Evolutionary conservation across 2,329 filamentous ascomycete species (phyloP).

Genomic region (Furcasterigmium furcatum): DNA sequence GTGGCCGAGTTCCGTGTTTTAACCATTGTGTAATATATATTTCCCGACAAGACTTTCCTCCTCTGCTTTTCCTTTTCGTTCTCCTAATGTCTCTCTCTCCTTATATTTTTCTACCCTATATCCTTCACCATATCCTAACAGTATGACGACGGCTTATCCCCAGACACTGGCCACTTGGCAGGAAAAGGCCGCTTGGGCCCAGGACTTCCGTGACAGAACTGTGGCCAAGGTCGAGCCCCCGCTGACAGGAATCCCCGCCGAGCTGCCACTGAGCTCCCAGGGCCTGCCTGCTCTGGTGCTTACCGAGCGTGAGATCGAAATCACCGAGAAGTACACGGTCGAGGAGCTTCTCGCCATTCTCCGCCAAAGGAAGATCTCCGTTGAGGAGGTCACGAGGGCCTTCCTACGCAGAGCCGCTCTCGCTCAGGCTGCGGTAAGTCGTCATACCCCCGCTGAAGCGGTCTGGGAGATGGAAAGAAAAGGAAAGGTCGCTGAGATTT

Average conservation of each 20-base stretch:
- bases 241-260: constrained; percentile 16
- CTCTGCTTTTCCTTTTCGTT: no score
- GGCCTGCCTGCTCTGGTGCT: constrained; percentile 20
- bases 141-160: no score
- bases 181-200: no score
- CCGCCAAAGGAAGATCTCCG: constrained; percentile 19
- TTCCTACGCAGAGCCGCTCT: constrained; percentile 47
- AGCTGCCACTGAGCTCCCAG: constrained; percentile 16
- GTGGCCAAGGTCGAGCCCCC: constrained; percentile 21
- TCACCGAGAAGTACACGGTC: constrained; percentile 29
- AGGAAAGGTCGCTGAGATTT: no score
- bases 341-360: constrained; percentile 22
- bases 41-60: no score
- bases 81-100: no score
- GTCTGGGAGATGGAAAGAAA: constrained; percentile 18
- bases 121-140: no score
- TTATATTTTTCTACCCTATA: no score
- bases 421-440: constrained; percentile 23
- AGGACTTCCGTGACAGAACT: constrained; percentile 15
- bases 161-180: no score
- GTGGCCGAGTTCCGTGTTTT: no score
- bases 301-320: constrained; percentile 26
- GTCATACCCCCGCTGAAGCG: constrained; percentile 29
- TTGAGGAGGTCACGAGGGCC: constrained; percentile 27
- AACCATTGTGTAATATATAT: no score